Evolutionary conservation across 2,329 filamentous ascomycete genomes (phyloP).

Genomic region (Aureobasidium lini): DNA sequence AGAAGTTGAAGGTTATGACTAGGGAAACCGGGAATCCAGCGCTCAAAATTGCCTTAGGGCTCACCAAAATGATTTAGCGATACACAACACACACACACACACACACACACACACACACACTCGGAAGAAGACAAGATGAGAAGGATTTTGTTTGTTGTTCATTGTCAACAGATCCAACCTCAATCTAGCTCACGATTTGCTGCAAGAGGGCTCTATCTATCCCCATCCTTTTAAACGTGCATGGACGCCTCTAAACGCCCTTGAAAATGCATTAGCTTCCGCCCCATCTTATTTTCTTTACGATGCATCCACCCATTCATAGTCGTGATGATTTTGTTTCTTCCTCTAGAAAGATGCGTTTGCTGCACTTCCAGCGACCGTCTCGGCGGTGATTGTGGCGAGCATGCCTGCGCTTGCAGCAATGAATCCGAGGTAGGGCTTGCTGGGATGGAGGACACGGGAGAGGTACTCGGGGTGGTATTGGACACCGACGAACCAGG

Average conservation of each 20-base stretch:
- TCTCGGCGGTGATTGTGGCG: conserved; percentile 34
- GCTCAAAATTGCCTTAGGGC: too few relatives aligned
- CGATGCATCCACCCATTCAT: conserved; percentile 6
- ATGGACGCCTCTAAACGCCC: not conserved
- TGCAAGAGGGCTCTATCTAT: not conserved
- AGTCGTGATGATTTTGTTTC: not conserved
- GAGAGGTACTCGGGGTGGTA: conserved; percentile 83
- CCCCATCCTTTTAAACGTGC: not conserved
- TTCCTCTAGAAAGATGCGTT: conserved; percentile 15
- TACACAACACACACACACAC: too few relatives aligned
- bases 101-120: too few relatives aligned
- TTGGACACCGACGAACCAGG: conserved; percentile 79
- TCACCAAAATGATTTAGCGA: too few relatives aligned
- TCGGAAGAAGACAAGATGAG: too few relatives aligned
- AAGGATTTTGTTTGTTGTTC: not conserved
- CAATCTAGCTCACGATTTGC: not conserved
- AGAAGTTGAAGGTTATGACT: too few relatives aligned
- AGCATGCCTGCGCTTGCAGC: conserved; percentile 67
- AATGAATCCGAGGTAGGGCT: conserved; percentile 76
- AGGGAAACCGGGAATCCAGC: too few relatives aligned
- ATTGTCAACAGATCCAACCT: not conserved
- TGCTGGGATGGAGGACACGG: conserved; percentile 64
- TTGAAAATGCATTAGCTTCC: not conserved
- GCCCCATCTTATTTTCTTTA: not conserved
- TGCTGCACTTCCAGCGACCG: conserved; percentile 12